These are phyloP conservation scores for Suhomyces anneliseae DNA, from an alignment of 1,139 yeast genomes.

Conservation along the genomic window DNA sequence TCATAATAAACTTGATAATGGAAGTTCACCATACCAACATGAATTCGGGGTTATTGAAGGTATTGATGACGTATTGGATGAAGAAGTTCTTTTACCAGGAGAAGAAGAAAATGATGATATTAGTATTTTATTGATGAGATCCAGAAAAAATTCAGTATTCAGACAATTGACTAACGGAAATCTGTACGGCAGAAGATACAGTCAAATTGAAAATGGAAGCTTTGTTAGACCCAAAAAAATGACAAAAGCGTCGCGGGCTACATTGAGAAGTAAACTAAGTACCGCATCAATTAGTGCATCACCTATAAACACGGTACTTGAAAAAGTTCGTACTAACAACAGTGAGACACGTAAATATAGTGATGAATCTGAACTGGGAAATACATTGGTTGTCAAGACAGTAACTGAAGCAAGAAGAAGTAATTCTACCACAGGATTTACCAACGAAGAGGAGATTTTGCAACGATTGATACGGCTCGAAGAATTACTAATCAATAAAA, in stretches of 20 bases:
- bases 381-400: slow-evolving; percentile 7
- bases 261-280: slow-evolving; percentile 30
- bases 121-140: slow-evolving; percentile 21
- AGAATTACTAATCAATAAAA: slow-evolving; percentile 7
- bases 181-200: slow-evolving; percentile 13
- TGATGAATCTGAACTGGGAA: slow-evolving; percentile 7
- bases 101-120: slow-evolving; percentile 19
- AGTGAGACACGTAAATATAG: slow-evolving; percentile 12
- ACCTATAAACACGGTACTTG: slow-evolving; percentile 6
- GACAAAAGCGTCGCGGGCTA: slow-evolving; percentile 10
- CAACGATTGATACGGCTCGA: slow-evolving; percentile 14
- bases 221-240: slow-evolving; percentile 7
- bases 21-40: slow-evolving; percentile 11
- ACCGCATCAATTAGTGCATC: slow-evolving; percentile 32
- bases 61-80: slow-evolving; percentile 19
- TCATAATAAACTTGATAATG: slow-evolving; percentile 4
- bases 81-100: slow-evolving; percentile 8
- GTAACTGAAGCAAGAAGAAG: neutral
- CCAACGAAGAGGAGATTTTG: slow-evolving; percentile 11
- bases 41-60: slow-evolving; percentile 18
- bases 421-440: neutral
- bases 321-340: slow-evolving; percentile 15
- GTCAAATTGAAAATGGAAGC: slow-evolving; percentile 13
- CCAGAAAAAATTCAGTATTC: slow-evolving; percentile 24
- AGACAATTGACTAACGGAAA: slow-evolving; percentile 8